Evolutionary conservation across 2,329 filamentous ascomycete genomes (phyloP), one percentile per base, ranked within the genome.

Genomic region (Paecilomyces fulvus): DNA sequence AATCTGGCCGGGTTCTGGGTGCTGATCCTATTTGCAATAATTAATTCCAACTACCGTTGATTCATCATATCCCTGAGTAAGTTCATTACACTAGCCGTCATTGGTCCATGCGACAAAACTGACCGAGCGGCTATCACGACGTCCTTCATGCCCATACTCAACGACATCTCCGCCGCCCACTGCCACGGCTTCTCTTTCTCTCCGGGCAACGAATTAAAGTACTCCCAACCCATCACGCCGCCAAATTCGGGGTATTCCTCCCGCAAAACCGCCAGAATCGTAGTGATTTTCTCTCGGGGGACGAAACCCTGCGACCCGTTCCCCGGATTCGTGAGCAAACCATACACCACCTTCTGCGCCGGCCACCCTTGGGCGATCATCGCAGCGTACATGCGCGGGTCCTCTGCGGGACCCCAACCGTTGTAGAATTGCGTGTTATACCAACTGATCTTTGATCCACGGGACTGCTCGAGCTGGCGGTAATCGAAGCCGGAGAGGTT

Each of bases 361-460:
- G 82, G 77, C 86, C 89, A 96, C 8, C 90, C 90, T 58, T 72
- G 70, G 10, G 70, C 59, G 21, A 77, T 64, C 49, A 77, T 75
- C 51, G 68, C 63, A 21, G 71, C 72, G 60, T 77, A 78, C 61
- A 75, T 71, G 11, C 67, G 67, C 1, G 73, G 70, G 56, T 79
- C 78, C 28, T 79, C 75, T 1, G 85, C 83, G 52, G 84, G 83
- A 8, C 90, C 90, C 86, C 90, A 96, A 1, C 90, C 90, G 67
- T 89, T 94, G 78, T 96, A 96, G 73, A 96, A 95, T 68, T 96
- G 92, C 5, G 87, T 80, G 68, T 96, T 96, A 71, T 96, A 96
- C 84, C 90, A 96, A 2, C 80, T 79, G 28, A 96, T 88, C 49
- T 86, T 80, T 14, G 71, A 72, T 0, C 86, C 86, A 5, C 83